Evolutionary conservation across 2,329 filamentous ascomycete species (phyloP), one percentile per base, ranked within the genome.

Genomic region (Hypoxylon sp.): DNA sequence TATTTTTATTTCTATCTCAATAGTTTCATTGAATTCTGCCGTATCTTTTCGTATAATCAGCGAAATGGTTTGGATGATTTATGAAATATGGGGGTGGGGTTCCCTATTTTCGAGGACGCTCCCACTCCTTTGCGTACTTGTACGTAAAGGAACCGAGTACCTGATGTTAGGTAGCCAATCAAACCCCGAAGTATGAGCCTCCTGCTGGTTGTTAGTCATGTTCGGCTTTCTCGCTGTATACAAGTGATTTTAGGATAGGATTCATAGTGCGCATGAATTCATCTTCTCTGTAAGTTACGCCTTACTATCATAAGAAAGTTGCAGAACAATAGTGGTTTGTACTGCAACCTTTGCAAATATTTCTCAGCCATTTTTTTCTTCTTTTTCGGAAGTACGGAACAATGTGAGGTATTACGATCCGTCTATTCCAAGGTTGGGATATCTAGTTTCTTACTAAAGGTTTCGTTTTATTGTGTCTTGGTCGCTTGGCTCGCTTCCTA

Each of bases 401-500:
- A 32, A 32, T 16, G 37, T 23, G 37, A 54, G 41, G 45, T 45
- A 30, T 45, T 11, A 54, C 51, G 21, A 16, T 37, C 34, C 41
- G 25, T 54, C 37, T 45, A 19, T n/a, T 55, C 25, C 47, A 27
- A 45, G 43, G 50, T 55, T 46, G 51, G 47, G 48, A 51, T 25
- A 19, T 30, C 32, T 43, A 29, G 21, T 45, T 16, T 29, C 45
- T 11, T 43, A 39, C 34, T 53, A 27, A 27, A 47, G 16, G 39
- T n/a, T 30, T 7, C 11, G 37, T 39, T 37, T 14, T 41, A 23
- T 25, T 30, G 37, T 61, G 27, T 29, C 41, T 19, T 41, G 52
- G 41, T 51, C n/a, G 34, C 56, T 65, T 65, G 62, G 62, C 51
- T 64, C 46, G 37, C 46, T 19, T 60, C 43, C 46, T 32, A 57